Evolutionary conservation across 108 stramenopile genomes (phyloP).

Genomic region (Pseudonitzschia multistriata): DNA sequence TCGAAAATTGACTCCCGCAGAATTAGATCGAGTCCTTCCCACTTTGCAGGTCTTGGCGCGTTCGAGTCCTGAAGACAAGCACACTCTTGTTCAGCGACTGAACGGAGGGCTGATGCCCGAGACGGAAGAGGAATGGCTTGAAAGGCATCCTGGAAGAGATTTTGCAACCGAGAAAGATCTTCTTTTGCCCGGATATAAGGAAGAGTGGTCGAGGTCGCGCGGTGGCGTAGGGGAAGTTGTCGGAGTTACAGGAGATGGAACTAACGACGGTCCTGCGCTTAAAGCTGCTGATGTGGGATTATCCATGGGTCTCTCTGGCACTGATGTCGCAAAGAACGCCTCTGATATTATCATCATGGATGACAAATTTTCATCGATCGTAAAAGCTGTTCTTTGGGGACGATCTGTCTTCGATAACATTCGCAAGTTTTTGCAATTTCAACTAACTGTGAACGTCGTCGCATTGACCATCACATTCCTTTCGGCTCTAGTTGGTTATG

Average conservation of each 20-base stretch:
- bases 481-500: constrained; percentile 88
- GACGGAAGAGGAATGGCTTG: constrained; percentile 58
- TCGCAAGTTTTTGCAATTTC: constrained; percentile 97
- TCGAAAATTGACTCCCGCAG: constrained; percentile 67
- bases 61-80: constrained; percentile 95
- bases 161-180: constrained; percentile 54
- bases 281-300: constrained; percentile 97
- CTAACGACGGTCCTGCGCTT: constrained; percentile 96
- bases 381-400: constrained; percentile 96
- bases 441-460: constrained; percentile 96
- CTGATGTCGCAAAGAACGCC: constrained; percentile 98
- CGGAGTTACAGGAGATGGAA: constrained; percentile 97
- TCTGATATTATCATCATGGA: constrained; percentile 99
- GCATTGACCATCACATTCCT: constrained; percentile 96
- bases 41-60: constrained; percentile 88
- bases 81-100: constrained; percentile 87
- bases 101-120: constrained; percentile 76
- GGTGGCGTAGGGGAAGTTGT: constrained; percentile 85
- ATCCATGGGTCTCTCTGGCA: constrained; percentile 96
- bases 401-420: constrained; percentile 98
- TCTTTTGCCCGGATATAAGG: constrained; percentile 67
- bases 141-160: constrained; percentile 56
- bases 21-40: constrained; percentile 76
- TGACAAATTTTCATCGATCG: constrained; percentile 99
- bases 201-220: constrained; percentile 60